These are phyloP conservation scores for Ceriops decandra DNA, from an alignment of 345 rosid species.

Conservation along the genomic window DNA sequence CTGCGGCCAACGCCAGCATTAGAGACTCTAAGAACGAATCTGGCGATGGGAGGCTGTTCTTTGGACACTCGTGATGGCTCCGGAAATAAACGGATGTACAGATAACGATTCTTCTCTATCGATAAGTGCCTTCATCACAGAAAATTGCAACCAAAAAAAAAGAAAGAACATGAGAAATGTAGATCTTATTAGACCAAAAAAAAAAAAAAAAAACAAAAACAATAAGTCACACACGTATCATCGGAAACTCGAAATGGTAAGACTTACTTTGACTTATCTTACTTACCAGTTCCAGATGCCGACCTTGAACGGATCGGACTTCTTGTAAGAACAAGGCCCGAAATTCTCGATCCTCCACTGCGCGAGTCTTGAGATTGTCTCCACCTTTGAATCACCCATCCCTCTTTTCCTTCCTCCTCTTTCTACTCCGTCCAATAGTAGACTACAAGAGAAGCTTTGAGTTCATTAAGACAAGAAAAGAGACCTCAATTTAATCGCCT, in stretches of 20 bases:
- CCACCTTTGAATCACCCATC: constrained; percentile 79
- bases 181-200: not conserved
- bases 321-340: constrained; percentile 69
- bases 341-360: constrained; percentile 90
- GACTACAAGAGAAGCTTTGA: too few relatives aligned
- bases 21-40: constrained; percentile 68
- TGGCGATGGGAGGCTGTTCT: constrained; percentile 79
- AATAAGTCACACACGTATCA: not conserved
- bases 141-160: not conserved
- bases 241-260: not conserved
- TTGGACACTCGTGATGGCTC: constrained; percentile 62
- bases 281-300: constrained; percentile 94
- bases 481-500: too few relatives aligned
- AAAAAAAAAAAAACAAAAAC: not conserved
- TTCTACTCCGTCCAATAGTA: too few relatives aligned
- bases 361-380: constrained; percentile 82
- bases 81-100: constrained; percentile 72
- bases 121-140: constrained; percentile 59
- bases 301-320: constrained; percentile 82
- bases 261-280: not conserved
- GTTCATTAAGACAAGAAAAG: too few relatives aligned
- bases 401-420: not conserved
- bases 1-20: constrained; percentile 48
- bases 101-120: constrained; percentile 74
- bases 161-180: not conserved